Evolutionary conservation across 2,329 filamentous ascomycete genomes (phyloP), one percentile per base, ranked within the genome.

Genomic region (Fusarium sp.): DNA sequence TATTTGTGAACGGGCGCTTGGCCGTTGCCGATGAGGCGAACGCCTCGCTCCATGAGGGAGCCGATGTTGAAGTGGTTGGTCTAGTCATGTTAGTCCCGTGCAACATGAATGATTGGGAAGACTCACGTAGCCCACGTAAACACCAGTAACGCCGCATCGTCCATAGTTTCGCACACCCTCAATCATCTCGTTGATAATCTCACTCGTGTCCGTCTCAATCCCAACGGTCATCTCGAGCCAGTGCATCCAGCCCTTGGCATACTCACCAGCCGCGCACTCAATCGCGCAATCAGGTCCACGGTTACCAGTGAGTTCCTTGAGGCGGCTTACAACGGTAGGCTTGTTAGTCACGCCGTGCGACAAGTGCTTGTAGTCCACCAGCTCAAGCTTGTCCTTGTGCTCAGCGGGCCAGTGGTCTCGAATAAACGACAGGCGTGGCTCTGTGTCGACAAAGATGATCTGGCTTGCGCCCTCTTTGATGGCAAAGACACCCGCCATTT

Each of bases 11-110:
- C 93, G 0, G 94, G 94, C 0, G 88, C 88, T 75, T 91, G 89
- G 4, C 88, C 88, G 75, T 90, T 90, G 23, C 89, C 89, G 46
- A 90, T 94, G 48, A 97, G 87, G 3, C 93, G 91, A 73, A 97
- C 90, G n/a, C 94, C 94, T 37, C 93, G 90, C 82, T 97, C 90
- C 94, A 97, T 97, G 19, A 97, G 79, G 0, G 93, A 91, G 15
- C 94, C 93, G 74, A 95, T 91, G 82, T 94, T 94, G 85, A 95
- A 93, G 57, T 79, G 78, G 52, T 79, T 79, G 21, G 78, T 79
- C 77, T 78, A 25, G 9, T 6, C 14, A 31, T 23, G 19, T 57
- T 15, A 14, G 56, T 73, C 51, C 69, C 61, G 33, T 10, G 5
- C 8, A 9, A 11, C 6, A 7, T 9, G 27, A 23, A 21, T 23